Base-by-base conservation (phyloP, 495 filamentous ascomycete genomes). In the Neurospora sp. region DNA sequence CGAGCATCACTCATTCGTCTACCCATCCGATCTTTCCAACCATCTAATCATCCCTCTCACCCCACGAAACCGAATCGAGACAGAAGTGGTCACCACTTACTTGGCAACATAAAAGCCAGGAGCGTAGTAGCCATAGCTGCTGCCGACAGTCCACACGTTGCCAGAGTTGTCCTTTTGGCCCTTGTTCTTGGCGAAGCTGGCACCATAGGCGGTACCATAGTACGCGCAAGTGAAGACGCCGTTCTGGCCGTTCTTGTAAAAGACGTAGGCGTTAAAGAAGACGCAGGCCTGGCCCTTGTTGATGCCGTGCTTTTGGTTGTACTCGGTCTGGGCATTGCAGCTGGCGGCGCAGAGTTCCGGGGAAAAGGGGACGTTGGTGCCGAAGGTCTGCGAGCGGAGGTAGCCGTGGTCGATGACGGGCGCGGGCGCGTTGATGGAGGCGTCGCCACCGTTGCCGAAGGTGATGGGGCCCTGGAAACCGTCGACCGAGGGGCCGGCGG, bases 261-360 rank as follows among this genome's bases (percentile, higher is more conserved):
- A 70, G n/a, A 86, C 73, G 68, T 84, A 87, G 12, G 81, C 77
- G 69, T 85, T 83, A 79, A 85, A 86, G 83, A 87, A 87, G 70
- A 80, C 80, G 72, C 82, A 85, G 20, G 80, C 78, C 31, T 70
- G 72, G n/a, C 78, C 81, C 10, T 73, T 74, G 22, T 72, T 40
- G 31, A 76, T 75, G 38, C 80, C 75, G 65, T 82, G 74, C 40
- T 74, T 69, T 18, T 76, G 71, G 45, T 82, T 78, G 72, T 85
- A 82, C n/a, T 76, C 76, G 14, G 78, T 84, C 76, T 82, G 80
- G n/a, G 82, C 79, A 20, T 76, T 72, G 72, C 85, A 86, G 9
- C 82, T 81, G 0, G 80, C 78, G 4, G 81, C 82, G 75, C 84
- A 86, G 16, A 81, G 74, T 31, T 69, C 74, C 27, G 80, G 77